Conservation (phyloP, 1,139 yeast genomes). For the Nadsonia commutata region DNA sequence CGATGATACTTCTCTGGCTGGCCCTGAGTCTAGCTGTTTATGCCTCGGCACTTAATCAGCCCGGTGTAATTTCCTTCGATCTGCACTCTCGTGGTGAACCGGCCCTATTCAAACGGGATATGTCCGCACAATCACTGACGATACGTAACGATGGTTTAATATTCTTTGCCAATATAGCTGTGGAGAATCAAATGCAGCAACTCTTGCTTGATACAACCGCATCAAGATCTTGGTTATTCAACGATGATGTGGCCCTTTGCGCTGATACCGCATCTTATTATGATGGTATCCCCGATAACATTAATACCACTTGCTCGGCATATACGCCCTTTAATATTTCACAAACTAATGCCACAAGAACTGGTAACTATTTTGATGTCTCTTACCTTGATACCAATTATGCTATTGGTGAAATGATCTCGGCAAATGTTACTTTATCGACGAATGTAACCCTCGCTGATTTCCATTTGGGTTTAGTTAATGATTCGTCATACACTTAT, state of each 20-base stretch:
- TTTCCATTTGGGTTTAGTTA: conserved; percentile 12
- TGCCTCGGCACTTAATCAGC: too few relatives aligned
- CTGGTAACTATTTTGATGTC: conserved; percentile 9
- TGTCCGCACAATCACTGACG: too few relatives aligned
- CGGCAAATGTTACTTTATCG: conserved; percentile 9
- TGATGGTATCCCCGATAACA: not conserved
- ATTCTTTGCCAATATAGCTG: conserved; percentile 7
- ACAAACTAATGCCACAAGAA: not conserved
- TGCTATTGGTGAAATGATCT: conserved; percentile 10
- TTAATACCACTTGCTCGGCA: conserved; percentile 7
- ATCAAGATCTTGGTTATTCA: conserved; percentile 11
- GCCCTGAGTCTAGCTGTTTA: too few relatives aligned
- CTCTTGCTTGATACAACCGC: conserved; percentile 11
- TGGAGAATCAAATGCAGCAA: conserved; percentile 10
- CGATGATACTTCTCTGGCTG: too few relatives aligned
- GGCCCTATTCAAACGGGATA: too few relatives aligned
- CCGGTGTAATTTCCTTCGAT: too few relatives aligned
- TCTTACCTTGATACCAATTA: conserved; percentile 9
- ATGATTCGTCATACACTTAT: conserved; percentile 6
- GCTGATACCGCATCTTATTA: not conserved
- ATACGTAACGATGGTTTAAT: too few relatives aligned
- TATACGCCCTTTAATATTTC: conserved; percentile 8
- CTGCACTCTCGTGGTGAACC: too few relatives aligned
- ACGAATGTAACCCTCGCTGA: conserved; percentile 5
- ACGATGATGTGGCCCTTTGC: conserved; percentile 7